phyloP scores from a whole-genome alignment of 306 rosid species.

The Quercus cerris region DNA sequence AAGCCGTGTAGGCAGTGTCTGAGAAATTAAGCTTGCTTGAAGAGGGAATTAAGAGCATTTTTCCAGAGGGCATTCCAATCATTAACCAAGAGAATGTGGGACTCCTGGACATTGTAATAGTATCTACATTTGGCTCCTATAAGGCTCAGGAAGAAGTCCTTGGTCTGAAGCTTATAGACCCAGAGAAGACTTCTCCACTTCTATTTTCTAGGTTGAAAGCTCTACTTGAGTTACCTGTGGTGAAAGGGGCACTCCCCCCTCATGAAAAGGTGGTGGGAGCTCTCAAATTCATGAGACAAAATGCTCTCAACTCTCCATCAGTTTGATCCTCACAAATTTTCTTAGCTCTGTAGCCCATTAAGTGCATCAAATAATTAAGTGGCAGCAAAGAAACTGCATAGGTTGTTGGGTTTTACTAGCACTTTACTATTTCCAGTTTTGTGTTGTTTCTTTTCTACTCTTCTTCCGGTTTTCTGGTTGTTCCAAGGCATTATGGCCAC shows the following conservation, averaged over 20 bases:
- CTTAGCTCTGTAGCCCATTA: background rate
- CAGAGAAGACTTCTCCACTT: conserved; percentile 27
- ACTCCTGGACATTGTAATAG: conserved; percentile 17
- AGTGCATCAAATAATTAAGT: background rate
- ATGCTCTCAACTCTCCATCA: background rate
- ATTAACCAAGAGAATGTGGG: conserved; percentile 13
- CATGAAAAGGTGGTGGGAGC: conserved; percentile 14
- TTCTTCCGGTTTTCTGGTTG: background rate
- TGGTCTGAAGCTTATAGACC: conserved; percentile 24
- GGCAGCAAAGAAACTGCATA: background rate
- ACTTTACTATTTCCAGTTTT: too few relatives aligned
- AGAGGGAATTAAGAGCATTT: conserved; percentile 19
- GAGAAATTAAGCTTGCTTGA: conserved; percentile 18
- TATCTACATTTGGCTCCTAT: conserved; percentile 12
- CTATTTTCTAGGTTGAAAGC: conserved; percentile 14
- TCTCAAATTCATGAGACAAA: conserved; percentile 8
- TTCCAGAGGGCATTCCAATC: background rate
- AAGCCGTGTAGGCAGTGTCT: conserved; percentile 9
- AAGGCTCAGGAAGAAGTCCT: conserved; percentile 25
- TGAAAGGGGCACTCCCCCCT: conserved; percentile 15
- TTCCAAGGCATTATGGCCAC: background rate
- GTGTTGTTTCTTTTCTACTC: background rate
- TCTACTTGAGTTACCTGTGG: conserved; percentile 11
- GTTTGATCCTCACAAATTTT: background rate
- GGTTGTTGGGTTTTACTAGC: background rate